Evolutionary conservation across 108 stramenopile species (phyloP).

Genomic region (Nitzschia putrida): DNA sequence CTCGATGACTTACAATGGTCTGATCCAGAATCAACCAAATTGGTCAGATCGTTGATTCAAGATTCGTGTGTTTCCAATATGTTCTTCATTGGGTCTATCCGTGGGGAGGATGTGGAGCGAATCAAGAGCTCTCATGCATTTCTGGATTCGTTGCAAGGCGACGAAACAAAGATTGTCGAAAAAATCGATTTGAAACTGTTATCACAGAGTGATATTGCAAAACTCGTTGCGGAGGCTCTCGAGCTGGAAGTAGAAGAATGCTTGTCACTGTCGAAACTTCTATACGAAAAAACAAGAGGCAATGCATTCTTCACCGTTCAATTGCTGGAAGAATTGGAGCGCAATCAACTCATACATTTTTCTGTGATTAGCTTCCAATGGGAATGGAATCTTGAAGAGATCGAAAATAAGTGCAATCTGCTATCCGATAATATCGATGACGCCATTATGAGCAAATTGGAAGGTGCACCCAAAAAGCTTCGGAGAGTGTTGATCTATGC

Average conservation of each 20-base stretch:
- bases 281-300: conserved; percentile 37
- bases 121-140: conserved; percentile 5
- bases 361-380: conserved; percentile 46
- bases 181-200: conserved; percentile 28
- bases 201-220: conserved; percentile 17
- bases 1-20: conserved; percentile 46
- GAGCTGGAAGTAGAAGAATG: conserved; percentile 8
- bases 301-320: conserved; percentile 41
- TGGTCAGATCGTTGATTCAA: conserved; percentile 25
- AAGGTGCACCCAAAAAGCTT: conserved; percentile 34
- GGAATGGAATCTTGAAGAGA: conserved; percentile 45
- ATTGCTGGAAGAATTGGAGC: conserved; percentile 51
- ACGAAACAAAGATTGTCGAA: conserved; percentile 14
- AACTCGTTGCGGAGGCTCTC: conserved; percentile 32
- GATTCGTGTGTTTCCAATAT: conserved; percentile 18
- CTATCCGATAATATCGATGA: conserved; percentile 31
- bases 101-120: conserved; percentile 9
- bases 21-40: conserved; percentile 25
- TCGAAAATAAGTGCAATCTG: conserved; percentile 9
- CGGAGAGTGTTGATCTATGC: conserved; percentile 46
- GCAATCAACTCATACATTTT: conserved; percentile 53
- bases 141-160: conserved; percentile 4
- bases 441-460: conserved; percentile 47
- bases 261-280: conserved; percentile 18
- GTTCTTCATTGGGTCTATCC: conserved; percentile 33